phyloP scores from a whole-genome alignment of 148 eudicot genomes.

The Agrostemma githago region DNA sequence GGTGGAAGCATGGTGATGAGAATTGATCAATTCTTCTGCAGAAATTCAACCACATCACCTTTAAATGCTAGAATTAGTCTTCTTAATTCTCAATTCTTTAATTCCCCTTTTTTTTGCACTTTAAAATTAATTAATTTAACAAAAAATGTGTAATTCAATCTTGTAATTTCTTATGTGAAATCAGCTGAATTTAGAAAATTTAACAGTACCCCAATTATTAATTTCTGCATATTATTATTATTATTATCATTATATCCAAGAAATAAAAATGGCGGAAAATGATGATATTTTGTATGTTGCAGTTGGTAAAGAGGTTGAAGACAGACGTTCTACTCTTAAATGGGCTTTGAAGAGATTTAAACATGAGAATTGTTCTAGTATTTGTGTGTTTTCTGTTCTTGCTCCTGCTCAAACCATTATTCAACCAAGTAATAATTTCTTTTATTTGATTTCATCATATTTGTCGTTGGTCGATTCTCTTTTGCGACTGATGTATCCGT shows the following conservation, averaged over 20 bases:
- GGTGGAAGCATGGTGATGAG: no score
- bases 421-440: conserved; percentile 27
- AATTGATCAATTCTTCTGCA: no score
- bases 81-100: no score
- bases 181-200: no score
- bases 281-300: conserved; percentile 40
- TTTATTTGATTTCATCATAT: no score
- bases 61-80: no score
- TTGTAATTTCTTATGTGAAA: not conserved
- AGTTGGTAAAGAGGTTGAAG: conserved; percentile 32
- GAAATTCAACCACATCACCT: no score
- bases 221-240: not conserved
- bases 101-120: no score
- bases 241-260: not conserved
- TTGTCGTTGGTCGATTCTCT: no score
- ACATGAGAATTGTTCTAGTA: conserved; percentile 18
- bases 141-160: no score
- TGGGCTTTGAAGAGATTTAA: conserved; percentile 37
- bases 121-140: no score
- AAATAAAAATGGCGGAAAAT: conserved; percentile 6
- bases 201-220: not conserved
- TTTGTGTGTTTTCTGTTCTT: conserved; percentile 36
- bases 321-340: conserved; percentile 22
- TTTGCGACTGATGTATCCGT: no score
- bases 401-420: conserved; percentile 31